Conservation (phyloP, 2,329 filamentous ascomycete species). For the Chaetothyriales sp. region DNA sequence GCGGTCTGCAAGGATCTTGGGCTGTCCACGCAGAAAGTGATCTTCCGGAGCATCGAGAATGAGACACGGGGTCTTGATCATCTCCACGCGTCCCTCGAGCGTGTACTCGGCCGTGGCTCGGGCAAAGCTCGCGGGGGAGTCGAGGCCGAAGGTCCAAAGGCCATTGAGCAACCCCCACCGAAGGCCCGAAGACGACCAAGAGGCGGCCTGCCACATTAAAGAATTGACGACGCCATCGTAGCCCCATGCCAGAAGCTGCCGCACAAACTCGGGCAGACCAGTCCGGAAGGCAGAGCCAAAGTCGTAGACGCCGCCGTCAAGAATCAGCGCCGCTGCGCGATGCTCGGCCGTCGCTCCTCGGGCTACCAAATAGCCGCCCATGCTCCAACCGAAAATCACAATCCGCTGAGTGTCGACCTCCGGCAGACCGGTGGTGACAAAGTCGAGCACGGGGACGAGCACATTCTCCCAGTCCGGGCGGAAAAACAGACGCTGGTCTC, state of each 20-base stretch:
- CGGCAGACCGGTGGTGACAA: constrained; percentile 1
- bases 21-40: no score
- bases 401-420: constrained; percentile 17
- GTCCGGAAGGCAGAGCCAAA: not conserved
- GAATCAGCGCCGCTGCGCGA: constrained; percentile 18
- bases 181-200: not conserved
- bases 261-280: not conserved
- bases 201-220: not conserved
- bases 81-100: not conserved
- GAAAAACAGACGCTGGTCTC: constrained; percentile 19
- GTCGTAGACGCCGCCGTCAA: constrained; percentile 1
- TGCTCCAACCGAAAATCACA: constrained; percentile 18
- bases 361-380: constrained; percentile 22
- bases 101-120: not conserved
- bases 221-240: not conserved
- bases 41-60: not conserved
- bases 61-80: not conserved
- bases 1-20: no score
- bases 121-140: not conserved
- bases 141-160: not conserved
- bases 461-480: constrained; percentile 21
- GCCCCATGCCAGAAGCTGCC: not conserved
- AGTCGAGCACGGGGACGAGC: constrained; percentile 21
- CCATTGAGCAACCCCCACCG: not conserved
- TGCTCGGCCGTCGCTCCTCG: constrained; percentile 20